Base-by-base conservation (phyloP, 768 basidiomycete species). In the Tylopilus rubrobrunneus region DNA sequence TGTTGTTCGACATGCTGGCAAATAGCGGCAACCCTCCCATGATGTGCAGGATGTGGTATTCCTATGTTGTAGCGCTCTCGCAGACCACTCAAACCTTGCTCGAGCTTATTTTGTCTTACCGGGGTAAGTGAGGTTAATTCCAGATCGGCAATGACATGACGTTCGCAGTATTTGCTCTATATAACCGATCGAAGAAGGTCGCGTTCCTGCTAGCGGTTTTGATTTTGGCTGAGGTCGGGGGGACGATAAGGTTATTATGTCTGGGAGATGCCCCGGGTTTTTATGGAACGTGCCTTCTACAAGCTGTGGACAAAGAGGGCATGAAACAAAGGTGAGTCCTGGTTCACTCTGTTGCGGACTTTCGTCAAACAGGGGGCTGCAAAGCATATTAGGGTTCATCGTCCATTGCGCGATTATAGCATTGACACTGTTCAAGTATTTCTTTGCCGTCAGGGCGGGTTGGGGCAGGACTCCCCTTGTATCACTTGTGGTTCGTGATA, bases 341-440 rank as follows among this genome's bases (percentile, higher is more conserved):
- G 6, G n/a, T 11, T 23, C 25, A 19, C 2, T 33, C 39, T 9
- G 2, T 28, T 33, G 10, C 3, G 1, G 34, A 7, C 31, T 11
- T 31, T 25, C 12, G 14, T 39, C 29, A 37, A 19, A 25, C 25
- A 2, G 19, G 8, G 17, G 14, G n/a, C 28, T 37, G 14, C 31
- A 25, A 21, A 64, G 63, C 33, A 29, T 65, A 47, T 39, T 59
- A 7, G 43, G 36, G 5, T 50, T 64, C 42, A 25, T 7, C 3
- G 53, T 52, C 14, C 63, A 64, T 48, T 65, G 57, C 29, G 25
- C 29, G 5, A 21, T 64, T 10, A 42, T 65, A 5, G 10, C 37
- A 41, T 28, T 64, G 47, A 65, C 60, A 3, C 15, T 60, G 37
- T 52, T 47, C 51, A 66, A 65, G 63, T 62, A 65, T 42, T 41